Evolutionary conservation across 2,329 filamentous ascomycete genomes (phyloP), one percentile per base, ranked within the genome.

Genomic region (Hymenotorrendiella dingleyae): DNA sequence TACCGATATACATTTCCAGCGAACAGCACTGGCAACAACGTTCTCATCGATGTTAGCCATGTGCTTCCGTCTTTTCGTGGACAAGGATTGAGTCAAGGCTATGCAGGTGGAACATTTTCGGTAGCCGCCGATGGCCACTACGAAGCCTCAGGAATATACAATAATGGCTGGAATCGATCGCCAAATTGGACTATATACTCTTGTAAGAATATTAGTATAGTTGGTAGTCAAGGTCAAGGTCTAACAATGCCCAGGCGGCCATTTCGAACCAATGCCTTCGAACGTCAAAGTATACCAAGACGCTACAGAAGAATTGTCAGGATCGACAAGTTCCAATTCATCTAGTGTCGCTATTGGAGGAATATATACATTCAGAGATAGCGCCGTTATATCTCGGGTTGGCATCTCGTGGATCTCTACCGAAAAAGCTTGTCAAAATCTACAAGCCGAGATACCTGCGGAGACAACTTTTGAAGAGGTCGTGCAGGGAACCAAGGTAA

Each of bases 121-220:
- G 65, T 81, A 2, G 61, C 64, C n/a, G 53, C 59, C 0, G 70
- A 75, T 29, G 67, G 69, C 0, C 71, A 70, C 42, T 84, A 84
- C 51, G 71, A 73, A 34, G 80, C 80, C 0, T 70, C 65, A 27
- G 80, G 80, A 0, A 72, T 72, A 0, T 84, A 83, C 56, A 71
- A 83, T 40, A 81, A 82, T 56, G 78, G 80, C 11, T 84, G 80
- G 80, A 84, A 84, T 45, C 65, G 72, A 24, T 71, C 78, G 2
- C 77, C 73, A 0, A 62, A 78, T 36, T 85, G 77, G 78, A 76
- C 67, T 0, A 74, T 82, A 11, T 76, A 75, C 55, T 79, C 78
- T 58, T 84, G 81, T 56, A 6, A 40, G 48, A 67, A 3, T 2
- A 12, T 16, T 68, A 64, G 16, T 53, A 45, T 22, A 56, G 63